Percentiles rank a stretch among this genome's conserved stretches.
phyloP scores from a whole-genome alignment of 192 early-diverging fungal species.

The Oehlia diaphana region DNA sequence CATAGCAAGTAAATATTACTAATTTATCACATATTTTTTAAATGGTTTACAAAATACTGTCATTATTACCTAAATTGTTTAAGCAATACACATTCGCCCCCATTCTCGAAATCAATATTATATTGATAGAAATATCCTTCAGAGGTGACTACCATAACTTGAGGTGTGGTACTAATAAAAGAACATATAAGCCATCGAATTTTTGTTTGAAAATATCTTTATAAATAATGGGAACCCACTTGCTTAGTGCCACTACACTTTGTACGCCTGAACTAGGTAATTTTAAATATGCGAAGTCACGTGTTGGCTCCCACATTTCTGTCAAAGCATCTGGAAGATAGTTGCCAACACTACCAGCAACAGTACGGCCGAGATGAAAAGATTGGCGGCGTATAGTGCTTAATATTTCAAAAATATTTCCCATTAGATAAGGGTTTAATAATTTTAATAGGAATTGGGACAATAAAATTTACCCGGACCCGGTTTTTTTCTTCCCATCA shows the following conservation, averaged over 20 bases:
- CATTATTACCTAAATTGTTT: constrained; percentile 69
- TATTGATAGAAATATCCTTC: constrained; percentile 93
- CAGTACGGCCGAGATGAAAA: constrained; percentile 58
- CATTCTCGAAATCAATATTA: constrained; percentile 82
- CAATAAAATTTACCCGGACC: neutral
- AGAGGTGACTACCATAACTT: constrained; percentile 87
- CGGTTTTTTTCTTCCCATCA: constrained; percentile 10
- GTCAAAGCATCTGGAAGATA: constrained; percentile 85
- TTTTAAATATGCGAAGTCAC: constrained; percentile 94
- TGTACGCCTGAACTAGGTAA: constrained; percentile 76
- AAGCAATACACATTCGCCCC: constrained; percentile 82
- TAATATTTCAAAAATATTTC: constrained; percentile 17
- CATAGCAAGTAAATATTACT: neutral
- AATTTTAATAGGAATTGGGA: neutral
- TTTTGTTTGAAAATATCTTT: neutral
- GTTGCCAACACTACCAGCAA: constrained; percentile 80
- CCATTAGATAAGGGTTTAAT: neutral
- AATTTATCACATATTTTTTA: neutral
- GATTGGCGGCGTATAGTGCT: constrained; percentile 61
- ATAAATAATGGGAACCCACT: constrained; percentile 32
- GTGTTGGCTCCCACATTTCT: constrained; percentile 93
- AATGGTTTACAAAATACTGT: neutral
- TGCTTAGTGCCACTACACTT: constrained; percentile 75
- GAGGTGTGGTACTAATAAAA: constrained; percentile 59
- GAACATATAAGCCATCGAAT: neutral